phyloP scores from a whole-genome alignment of 306 rosid genomes.

The Albizia julibrissin region DNA sequence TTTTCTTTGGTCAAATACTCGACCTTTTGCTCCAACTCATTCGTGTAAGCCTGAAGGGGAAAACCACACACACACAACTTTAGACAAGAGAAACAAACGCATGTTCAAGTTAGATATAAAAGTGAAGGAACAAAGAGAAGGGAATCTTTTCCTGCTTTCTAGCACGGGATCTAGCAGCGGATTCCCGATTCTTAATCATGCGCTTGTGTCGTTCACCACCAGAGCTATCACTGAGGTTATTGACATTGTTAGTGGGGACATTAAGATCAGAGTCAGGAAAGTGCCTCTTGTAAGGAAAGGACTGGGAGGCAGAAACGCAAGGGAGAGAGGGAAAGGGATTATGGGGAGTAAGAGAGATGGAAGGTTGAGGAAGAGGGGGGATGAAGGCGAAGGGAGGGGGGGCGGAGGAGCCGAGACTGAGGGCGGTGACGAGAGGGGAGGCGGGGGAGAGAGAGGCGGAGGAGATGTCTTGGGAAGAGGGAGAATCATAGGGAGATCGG shows the following conservation, averaged over 20 bases:
- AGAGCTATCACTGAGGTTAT: not conserved
- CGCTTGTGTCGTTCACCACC: slow-evolving; percentile 64
- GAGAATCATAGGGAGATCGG: slow-evolving; percentile 40
- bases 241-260: not conserved
- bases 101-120: not conserved
- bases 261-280: slow-evolving; percentile 33
- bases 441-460: slow-evolving; percentile 19
- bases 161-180: slow-evolving; percentile 94
- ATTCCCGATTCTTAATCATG: slow-evolving; percentile 90
- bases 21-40: slow-evolving; percentile 71
- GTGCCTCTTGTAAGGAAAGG: slow-evolving; percentile 40
- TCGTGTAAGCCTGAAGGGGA: slow-evolving; percentile 75
- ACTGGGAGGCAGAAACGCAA: slow-evolving; percentile 23
- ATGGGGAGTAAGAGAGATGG: not conserved
- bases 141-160: slow-evolving; percentile 70
- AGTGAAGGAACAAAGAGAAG: not conserved
- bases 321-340: slow-evolving; percentile 30
- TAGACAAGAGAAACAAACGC: not conserved
- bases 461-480: slow-evolving; percentile 10
- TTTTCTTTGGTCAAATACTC: slow-evolving; percentile 59
- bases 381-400: slow-evolving; percentile 35
- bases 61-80: not conserved
- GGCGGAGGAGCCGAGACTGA: slow-evolving; percentile 45
- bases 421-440: slow-evolving; percentile 43
- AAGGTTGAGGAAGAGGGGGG: not conserved